phyloP scores from a whole-genome alignment of 2,329 filamentous ascomycete species.

The Tolypocladium pustulatum region DNA sequence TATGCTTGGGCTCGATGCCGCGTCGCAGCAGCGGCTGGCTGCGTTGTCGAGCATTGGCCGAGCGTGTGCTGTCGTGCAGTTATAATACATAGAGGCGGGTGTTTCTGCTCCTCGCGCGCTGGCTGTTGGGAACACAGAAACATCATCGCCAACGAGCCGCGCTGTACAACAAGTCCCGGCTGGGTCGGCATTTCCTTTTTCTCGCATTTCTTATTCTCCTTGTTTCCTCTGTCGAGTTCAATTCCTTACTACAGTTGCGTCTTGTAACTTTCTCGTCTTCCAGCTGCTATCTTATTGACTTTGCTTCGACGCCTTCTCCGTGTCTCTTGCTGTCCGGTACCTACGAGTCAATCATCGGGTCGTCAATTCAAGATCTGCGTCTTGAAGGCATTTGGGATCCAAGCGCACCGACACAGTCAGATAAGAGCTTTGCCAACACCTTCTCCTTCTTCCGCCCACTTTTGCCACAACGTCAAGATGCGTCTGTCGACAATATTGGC shows the following conservation, averaged over 20 bases:
- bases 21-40: neutral
- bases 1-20: neutral
- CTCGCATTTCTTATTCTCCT: neutral
- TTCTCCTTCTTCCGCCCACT: constrained; percentile 4
- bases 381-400: neutral
- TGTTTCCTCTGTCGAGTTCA: neutral
- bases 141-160: neutral
- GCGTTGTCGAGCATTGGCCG: neutral
- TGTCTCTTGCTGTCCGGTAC: neutral
- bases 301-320: neutral
- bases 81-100: neutral
- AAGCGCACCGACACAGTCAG: neutral
- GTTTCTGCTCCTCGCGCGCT: neutral
- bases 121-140: neutral
- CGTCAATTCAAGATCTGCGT: neutral
- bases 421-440: constrained; percentile 7
- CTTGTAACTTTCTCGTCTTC: too few relatives aligned
- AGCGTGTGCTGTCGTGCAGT: neutral
- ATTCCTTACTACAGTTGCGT: neutral
- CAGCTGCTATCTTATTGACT: neutral
- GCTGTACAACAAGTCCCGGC: neutral
- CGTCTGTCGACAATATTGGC: constrained; percentile 35
- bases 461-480: constrained; percentile 30
- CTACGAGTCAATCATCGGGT: neutral
- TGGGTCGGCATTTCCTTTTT: neutral